Evolutionary conservation across 345 rosid genomes (phyloP), one percentile per base, ranked within the genome.

Genomic region (Aquilaria yunnanensis): DNA sequence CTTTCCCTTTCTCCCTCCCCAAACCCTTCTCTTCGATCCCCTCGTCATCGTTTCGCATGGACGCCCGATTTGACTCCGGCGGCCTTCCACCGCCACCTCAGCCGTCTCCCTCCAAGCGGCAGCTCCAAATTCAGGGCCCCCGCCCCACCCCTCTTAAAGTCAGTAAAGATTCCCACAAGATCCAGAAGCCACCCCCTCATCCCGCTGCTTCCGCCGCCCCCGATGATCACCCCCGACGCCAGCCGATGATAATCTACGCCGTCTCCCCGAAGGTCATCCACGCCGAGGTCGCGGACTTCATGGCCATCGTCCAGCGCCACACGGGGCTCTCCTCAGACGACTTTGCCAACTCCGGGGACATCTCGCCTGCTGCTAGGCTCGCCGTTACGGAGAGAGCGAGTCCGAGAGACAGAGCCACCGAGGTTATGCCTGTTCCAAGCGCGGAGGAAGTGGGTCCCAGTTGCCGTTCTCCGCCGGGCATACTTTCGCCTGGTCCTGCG

Each of bases 251-350:
- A 61, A 91, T 91, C 81, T 91, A 86, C 84, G 71, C 94, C 32
- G 74, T 91, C 51, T 88, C 97, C 0, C 97, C 97, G 0, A 91
- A 91, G 51, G 69, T 80, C 68, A 81, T 91, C 69, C 88, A 91
- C 87, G 81, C 81, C 51, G 76, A 87, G 14, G 80, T 72, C 30
- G 66, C 72, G 32, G 71, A 86, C 45, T 91, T 91, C 85, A 84
- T 83, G 97, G 57, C 86, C 77, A 78, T 87, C 29, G 97, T 91
- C 67, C 97, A 91, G 73, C 83, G 94, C 23, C 89, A 86, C 72
- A 91, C 97, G 5, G 96, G 96, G 1, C 79, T 76, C 51, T 84
- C 96, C 67, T 72, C 94, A 14, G 75, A 55, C 0, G 47, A 73
- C 67, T 82, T 81, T 72, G 62, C 75, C 47, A 34, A 59, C 56